phyloP scores from a whole-genome alignment of 257 asterid genomes.

The Avicennia marina region DNA sequence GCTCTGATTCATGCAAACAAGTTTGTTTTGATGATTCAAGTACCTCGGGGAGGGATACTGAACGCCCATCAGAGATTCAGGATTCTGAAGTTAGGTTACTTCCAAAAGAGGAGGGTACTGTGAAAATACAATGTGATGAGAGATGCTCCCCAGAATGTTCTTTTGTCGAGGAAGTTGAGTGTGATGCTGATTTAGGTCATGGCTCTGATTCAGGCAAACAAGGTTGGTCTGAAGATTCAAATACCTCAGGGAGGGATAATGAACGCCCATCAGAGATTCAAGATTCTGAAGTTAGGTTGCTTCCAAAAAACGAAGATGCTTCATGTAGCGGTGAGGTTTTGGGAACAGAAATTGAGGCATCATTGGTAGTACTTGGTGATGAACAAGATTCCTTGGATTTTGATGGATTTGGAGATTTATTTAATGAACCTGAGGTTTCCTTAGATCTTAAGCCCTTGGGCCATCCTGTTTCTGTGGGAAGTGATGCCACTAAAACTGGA shows the following conservation, averaged over 20 bases:
- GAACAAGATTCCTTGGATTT: slow-evolving; percentile 48
- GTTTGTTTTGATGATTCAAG: slow-evolving; percentile 26
- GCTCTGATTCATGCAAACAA: slow-evolving; percentile 33
- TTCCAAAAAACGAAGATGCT: slow-evolving; percentile 47
- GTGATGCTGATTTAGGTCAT: slow-evolving; percentile 25
- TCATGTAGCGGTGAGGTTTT: slow-evolving; percentile 25
- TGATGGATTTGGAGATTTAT: slow-evolving; percentile 72
- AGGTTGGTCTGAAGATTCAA: slow-evolving; percentile 25
- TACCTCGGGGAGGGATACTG: slow-evolving; percentile 35
- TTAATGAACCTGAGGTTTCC: slow-evolving; percentile 69
- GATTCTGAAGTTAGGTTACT: slow-evolving; percentile 42
- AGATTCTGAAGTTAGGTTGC: slow-evolving; percentile 44
- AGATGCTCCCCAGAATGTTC: slow-evolving; percentile 18
- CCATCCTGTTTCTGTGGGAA: slow-evolving; percentile 26
- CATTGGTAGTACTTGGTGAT: slow-evolving; percentile 28
- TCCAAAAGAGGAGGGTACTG: slow-evolving; percentile 43
- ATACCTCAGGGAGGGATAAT: slow-evolving; percentile 33
- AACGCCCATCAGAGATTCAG: slow-evolving; percentile 36
- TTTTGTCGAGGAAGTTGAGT: slow-evolving; percentile 19
- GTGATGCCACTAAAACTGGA: slow-evolving; percentile 32
- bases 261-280: slow-evolving; percentile 39
- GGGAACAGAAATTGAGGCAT: slow-evolving; percentile 28
- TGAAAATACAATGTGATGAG: slow-evolving; percentile 20
- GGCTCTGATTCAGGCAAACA: slow-evolving; percentile 30
- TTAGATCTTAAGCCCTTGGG: slow-evolving; percentile 26